A percentile compares a stretch with the other conserved stretches of the same genome.
These are phyloP conservation scores for Leucocoprinus birnbaumii DNA, from an alignment of 768 basidiomycete species.

Conservation along the genomic window DNA sequence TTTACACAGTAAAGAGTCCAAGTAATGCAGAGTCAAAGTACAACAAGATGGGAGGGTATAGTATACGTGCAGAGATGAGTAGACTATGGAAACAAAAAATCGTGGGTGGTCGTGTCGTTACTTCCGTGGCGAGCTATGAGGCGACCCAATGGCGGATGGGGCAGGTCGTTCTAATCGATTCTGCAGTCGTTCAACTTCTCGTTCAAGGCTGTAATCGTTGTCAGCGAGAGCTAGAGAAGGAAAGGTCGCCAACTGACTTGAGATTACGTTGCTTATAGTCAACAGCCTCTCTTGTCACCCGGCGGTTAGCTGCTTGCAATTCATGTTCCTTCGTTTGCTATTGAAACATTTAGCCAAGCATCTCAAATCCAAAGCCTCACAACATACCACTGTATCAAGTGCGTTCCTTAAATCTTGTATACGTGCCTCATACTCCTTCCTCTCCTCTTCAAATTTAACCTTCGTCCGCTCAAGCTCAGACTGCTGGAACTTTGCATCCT, in stretches of 20 bases:
- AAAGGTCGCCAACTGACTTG: slow-evolving; percentile 40
- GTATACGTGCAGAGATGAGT: background rate
- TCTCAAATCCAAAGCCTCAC: slow-evolving; percentile 1
- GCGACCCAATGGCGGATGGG: slow-evolving; percentile 9
- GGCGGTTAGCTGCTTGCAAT: slow-evolving; percentile 69
- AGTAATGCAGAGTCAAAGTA: slow-evolving; percentile 1
- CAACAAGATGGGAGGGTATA: slow-evolving; percentile 8
- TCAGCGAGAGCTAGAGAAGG: background rate
- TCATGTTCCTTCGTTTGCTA: slow-evolving; percentile 71
- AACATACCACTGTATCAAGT: slow-evolving; percentile 61
- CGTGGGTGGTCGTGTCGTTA: background rate
- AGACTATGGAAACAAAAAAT: background rate
- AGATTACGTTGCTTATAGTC: slow-evolving; percentile 72
- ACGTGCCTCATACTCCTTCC: slow-evolving; percentile 56
- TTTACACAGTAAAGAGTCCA: background rate
- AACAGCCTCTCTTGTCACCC: slow-evolving; percentile 72
- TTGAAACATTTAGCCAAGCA: background rate
- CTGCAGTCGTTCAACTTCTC: slow-evolving; percentile 25
- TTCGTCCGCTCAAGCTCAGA: slow-evolving; percentile 64
- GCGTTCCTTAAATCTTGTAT: slow-evolving; percentile 51
- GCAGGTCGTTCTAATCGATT: slow-evolving; percentile 20
- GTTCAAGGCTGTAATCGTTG: slow-evolving; percentile 19
- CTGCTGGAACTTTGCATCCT: slow-evolving; percentile 52
- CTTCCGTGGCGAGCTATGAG: slow-evolving; percentile 6
- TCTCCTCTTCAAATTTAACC: slow-evolving; percentile 62